Conservation (phyloP, 2,329 filamentous ascomycete species). For the Phaeosphaeria sp. region DNA sequence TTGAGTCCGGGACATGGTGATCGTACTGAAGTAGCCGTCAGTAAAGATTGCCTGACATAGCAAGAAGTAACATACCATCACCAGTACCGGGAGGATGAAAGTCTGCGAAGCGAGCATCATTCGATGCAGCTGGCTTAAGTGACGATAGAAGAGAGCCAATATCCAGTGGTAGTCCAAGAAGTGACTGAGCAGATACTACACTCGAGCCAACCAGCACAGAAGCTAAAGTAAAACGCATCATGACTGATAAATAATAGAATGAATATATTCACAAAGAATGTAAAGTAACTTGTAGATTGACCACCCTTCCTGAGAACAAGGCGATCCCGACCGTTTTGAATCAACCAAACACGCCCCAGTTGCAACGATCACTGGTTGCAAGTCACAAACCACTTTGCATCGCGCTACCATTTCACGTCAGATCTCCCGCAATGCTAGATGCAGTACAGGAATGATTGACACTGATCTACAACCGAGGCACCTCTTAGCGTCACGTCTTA, state of each 20-base stretch:
- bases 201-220: background rate
- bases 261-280: background rate
- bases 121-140: slow-evolving; percentile 13
- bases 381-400: background rate
- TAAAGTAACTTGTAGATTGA: background rate
- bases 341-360: background rate
- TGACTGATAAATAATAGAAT: background rate
- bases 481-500: background rate
- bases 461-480: background rate
- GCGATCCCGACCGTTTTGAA: background rate
- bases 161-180: slow-evolving; percentile 14
- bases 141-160: slow-evolving; percentile 12
- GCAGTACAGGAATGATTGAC: background rate
- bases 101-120: slow-evolving; percentile 19
- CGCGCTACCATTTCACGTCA: background rate
- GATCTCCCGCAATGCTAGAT: background rate
- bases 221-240: background rate
- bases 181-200: slow-evolving; percentile 3
- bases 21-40: slow-evolving; percentile 10
- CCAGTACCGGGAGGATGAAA: slow-evolving; percentile 12
- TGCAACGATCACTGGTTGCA: background rate
- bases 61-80: slow-evolving; percentile 11
- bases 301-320: background rate
- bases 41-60: background rate
- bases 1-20: slow-evolving; percentile 24